Conservation (phyloP, 2,329 filamentous ascomycete species). For the Fusarium secorum region DNA sequence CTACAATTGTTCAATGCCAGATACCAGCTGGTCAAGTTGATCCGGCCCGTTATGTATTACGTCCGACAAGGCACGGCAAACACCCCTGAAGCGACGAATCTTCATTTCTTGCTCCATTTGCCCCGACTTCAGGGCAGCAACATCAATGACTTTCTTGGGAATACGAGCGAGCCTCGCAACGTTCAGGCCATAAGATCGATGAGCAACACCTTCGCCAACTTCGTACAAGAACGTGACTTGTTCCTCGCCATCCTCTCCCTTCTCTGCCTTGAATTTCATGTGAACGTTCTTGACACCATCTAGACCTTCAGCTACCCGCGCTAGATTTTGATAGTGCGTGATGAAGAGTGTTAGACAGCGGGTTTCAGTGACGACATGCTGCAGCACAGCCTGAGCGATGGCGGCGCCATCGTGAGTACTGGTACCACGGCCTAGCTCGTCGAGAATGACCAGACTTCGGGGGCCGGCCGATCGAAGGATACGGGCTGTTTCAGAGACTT, state of each 20-base stretch:
- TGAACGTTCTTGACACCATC: constrained; percentile 84
- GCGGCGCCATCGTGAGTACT: constrained; percentile 96
- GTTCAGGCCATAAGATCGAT: constrained; percentile 93
- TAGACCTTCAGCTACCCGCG: constrained; percentile 73
- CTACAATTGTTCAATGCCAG: constrained; percentile 67
- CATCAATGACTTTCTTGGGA: constrained; percentile 77
- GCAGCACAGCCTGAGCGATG: constrained; percentile 90
- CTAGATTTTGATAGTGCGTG: constrained; percentile 93
- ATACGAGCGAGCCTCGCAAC: constrained; percentile 87
- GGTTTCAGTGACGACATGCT: constrained; percentile 79
- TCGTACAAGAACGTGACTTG: constrained; percentile 96
- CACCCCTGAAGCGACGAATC: constrained; percentile 65
- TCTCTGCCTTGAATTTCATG: constrained; percentile 77
- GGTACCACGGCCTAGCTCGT: constrained; percentile 93
- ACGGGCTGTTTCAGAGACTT: constrained; percentile 88
- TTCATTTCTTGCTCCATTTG: constrained; percentile 80
- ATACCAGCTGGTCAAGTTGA: constrained; percentile 61
- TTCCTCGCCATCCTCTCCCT: constrained; percentile 62
- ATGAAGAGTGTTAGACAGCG: constrained; percentile 90
- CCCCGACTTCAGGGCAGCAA: constrained; percentile 79
- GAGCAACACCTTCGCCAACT: constrained; percentile 87
- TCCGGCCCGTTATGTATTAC: constrained; percentile 51
- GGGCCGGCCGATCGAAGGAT: constrained; percentile 90
- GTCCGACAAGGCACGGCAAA: constrained; percentile 52
- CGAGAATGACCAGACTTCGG: constrained; percentile 86